Percentiles rank a stretch among this genome's conserved stretches.
Conservation (phyloP, 73 alveolate species). For the Blepharisma stoltei region DNA sequence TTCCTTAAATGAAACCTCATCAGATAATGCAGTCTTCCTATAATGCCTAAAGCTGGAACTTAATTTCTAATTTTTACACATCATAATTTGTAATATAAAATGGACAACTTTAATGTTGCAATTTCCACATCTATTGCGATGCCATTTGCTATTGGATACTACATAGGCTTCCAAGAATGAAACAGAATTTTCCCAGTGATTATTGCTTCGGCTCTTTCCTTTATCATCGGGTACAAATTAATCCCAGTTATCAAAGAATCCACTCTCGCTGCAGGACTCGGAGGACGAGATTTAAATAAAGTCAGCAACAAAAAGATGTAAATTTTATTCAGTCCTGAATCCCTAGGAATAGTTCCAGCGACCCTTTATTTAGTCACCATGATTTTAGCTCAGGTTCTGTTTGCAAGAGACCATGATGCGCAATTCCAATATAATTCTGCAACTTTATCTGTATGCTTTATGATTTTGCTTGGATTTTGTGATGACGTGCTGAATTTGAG, state of each 20-base stretch:
- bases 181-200: not conserved
- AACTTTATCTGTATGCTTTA: constrained; percentile 79
- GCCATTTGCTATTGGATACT: not conserved
- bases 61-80: too few relatives aligned
- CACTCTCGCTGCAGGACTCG: constrained; percentile 35
- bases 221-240: not conserved
- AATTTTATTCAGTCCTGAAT: constrained; percentile 78
- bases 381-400: constrained; percentile 59
- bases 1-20: too few relatives aligned
- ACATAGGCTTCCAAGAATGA: constrained; percentile 8
- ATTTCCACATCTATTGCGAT: not conserved
- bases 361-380: constrained; percentile 73
- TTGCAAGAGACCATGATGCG: constrained; percentile 43
- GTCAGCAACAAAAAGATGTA: constrained; percentile 50
- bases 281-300: constrained; percentile 60
- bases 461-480: constrained; percentile 88
- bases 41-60: too few relatives aligned
- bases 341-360: constrained; percentile 94
- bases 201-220: not conserved
- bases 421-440: constrained; percentile 79
- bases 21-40: too few relatives aligned
- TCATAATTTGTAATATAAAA: too few relatives aligned
- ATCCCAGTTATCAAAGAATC: constrained; percentile 34
- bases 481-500: constrained; percentile 95
- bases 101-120: too few relatives aligned